Evolutionary conservation across 2,329 filamentous ascomycete species (phyloP), one percentile per base, ranked within the genome.

Genomic region (Trichophaea hybrida): DNA sequence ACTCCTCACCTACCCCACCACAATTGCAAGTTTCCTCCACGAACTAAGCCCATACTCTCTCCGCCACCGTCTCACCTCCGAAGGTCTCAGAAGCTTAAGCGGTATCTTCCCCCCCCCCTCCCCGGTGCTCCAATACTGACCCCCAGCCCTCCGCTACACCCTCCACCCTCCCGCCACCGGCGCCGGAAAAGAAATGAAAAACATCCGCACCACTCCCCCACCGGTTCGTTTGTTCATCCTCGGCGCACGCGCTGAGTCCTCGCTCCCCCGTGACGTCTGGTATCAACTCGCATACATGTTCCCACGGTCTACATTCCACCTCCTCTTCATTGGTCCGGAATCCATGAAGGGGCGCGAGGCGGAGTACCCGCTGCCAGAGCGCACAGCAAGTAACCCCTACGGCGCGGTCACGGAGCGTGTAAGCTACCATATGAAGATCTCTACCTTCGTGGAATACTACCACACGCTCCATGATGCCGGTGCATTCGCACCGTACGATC

Each of bases 381-480:
- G 90, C 59, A 96, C 88, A 1, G 77, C 90, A 0, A 75, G 77
- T 7, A 98, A 98, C 70, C 93, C 93, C 0, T 98, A 90, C 68
- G 93, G 93, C 46, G 88, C 87, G n/a, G 79, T 98, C 56, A 81
- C 96, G 12, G 94, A 98, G 74, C 83, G 91, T 56, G 79, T 98
- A 6, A 88, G 85, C 70, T 83, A 85, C 58, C 84, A 85, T 66
- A 83, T 97, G 81, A 98, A 98, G 76, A 94, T 98, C 69, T 93
- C 85, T 72, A 98, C 94, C 0, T 95, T 90, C 69, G 91, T 97
- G 55, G 93, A 98, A 68, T 96, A 98, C 75, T 98, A 94, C 75
- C 91, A 98, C 73, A 97, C 88, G 1, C 81, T 98, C 67, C 91
- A 98, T 75, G 82, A 89, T 71, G 86, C 91, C 0, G 85, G 88